Evolutionary conservation across 192 early-diverging fungal species (phyloP).

Genomic region (Gorgonomyces haynaldii): DNA sequence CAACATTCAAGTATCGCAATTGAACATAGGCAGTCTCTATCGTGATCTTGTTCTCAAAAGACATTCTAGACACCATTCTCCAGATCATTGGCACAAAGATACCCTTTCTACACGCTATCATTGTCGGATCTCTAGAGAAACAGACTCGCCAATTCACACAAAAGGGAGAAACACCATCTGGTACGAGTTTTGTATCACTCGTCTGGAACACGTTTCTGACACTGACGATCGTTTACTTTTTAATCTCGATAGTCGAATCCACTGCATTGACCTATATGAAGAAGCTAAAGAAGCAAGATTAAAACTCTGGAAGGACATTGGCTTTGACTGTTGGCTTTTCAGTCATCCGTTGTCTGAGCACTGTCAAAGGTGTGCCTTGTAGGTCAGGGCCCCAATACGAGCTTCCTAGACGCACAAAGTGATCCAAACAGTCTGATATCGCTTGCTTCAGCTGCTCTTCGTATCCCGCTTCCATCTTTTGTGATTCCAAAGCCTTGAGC

Average conservation of each 20-base stretch:
- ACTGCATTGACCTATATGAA: conserved; percentile 66
- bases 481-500: too few relatives aligned
- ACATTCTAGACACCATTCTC: conserved; percentile 32
- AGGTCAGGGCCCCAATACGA: too few relatives aligned
- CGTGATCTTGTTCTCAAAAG: conserved; percentile 72
- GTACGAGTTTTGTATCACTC: conserved; percentile 41
- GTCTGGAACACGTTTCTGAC: conserved; percentile 73
- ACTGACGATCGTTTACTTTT: conserved; percentile 78
- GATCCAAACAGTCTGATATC: too few relatives aligned
- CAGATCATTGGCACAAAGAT: background rate
- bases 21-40: conserved; percentile 56
- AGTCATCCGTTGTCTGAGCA: too few relatives aligned
- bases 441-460: too few relatives aligned
- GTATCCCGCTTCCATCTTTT: too few relatives aligned
- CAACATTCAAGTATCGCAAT: conserved; percentile 51
- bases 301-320: too few relatives aligned
- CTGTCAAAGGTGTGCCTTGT: too few relatives aligned
- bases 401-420: too few relatives aligned
- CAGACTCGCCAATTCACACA: background rate
- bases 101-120: conserved; percentile 1
- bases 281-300: too few relatives aligned
- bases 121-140: background rate
- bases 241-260: conserved; percentile 68
- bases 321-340: too few relatives aligned
- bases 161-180: background rate